Base-by-base conservation (phyloP, 352 stramenopile genomes). In the Pythium oligandrum region DNA sequence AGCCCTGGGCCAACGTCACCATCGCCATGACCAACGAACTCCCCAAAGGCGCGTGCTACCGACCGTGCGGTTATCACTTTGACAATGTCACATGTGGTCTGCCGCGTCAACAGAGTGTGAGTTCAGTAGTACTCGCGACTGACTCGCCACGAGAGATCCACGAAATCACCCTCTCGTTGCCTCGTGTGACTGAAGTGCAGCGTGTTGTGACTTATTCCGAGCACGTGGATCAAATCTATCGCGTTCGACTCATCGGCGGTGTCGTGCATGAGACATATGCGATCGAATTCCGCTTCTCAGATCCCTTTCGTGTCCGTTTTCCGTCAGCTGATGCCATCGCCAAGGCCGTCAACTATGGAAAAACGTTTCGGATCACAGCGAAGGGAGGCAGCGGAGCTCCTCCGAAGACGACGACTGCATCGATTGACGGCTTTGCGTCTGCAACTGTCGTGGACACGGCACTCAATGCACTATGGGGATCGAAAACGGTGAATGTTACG, bases 21-120 rank as follows among this genome's bases (percentile, higher is more conserved):
- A 73, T 92, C 33, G 73, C 78, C 2, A 87, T 92, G 66, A 88
- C 75, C 47, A 92, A 90, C 43, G 78, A 92, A 53, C 17, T 26
- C 17, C 73, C 61, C 3, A 71, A 86, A 7, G 56, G 61, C 2
- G 56, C 61, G 0, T 92, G 82, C 53, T 92, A 92, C 51, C 78
- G 82, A 11, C 49, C 63, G n/a, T 92, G 82, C 11, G 82, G 82
- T 0, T 89, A 84, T 34, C 75, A 71, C 1, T 80, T 88, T 40
- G 78, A 90, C 37, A 42, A 61, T 4, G 38, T 51, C 0, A 56
- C 46, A 2, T 92, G 82, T 43, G 82, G 82, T 0, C 53, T 92
- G 3, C 82, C 82, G 3, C 67, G 82, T 2, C 73, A 86, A n/a
- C 73, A 90, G 32, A 88, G 77, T 12, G 78, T 88, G 8, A 87